Conservation (phyloP, 2,329 filamentous ascomycete genomes). For the Alternaria longipes region DNA sequence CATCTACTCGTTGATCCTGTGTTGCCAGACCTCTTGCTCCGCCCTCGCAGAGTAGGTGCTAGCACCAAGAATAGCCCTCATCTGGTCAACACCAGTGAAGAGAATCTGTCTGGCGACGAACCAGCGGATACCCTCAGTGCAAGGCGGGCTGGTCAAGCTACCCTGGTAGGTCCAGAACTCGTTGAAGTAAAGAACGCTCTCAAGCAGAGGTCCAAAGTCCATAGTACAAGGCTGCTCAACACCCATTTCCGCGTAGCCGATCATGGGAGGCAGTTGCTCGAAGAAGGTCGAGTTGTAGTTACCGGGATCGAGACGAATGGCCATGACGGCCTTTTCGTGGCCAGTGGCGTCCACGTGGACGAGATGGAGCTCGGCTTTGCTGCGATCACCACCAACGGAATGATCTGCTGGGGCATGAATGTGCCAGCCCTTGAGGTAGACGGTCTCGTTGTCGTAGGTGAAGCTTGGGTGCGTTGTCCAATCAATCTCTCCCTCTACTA, state of each 20-base stretch:
- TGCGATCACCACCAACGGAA: slow-evolving; percentile 54
- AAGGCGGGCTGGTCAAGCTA: slow-evolving; percentile 60
- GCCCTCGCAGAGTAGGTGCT: slow-evolving; percentile 57
- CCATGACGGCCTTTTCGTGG: slow-evolving; percentile 57
- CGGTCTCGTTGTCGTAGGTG: slow-evolving; percentile 58
- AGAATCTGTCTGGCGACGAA: slow-evolving; percentile 56
- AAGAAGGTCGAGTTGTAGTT: slow-evolving; percentile 53
- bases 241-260: slow-evolving; percentile 51
- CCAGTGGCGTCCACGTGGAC: slow-evolving; percentile 58
- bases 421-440: slow-evolving; percentile 62
- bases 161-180: slow-evolving; percentile 62
- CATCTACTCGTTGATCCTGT: slow-evolving; percentile 54
- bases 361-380: slow-evolving; percentile 60
- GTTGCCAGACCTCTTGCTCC: slow-evolving; percentile 58
- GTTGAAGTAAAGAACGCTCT: slow-evolving; percentile 52
- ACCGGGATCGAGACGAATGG: slow-evolving; percentile 58
- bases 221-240: slow-evolving; percentile 33
- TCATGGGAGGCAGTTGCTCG: slow-evolving; percentile 54
- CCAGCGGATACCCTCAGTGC: slow-evolving; percentile 58
- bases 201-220: slow-evolving; percentile 47
- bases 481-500: slow-evolving; percentile 21
- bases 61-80: slow-evolving; percentile 57
- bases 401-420: slow-evolving; percentile 63
- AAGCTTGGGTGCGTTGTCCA: slow-evolving; percentile 55
- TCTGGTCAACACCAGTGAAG: slow-evolving; percentile 57